phyloP scores from a whole-genome alignment of 2,329 filamentous ascomycete genomes.

The Capronia coronata region DNA sequence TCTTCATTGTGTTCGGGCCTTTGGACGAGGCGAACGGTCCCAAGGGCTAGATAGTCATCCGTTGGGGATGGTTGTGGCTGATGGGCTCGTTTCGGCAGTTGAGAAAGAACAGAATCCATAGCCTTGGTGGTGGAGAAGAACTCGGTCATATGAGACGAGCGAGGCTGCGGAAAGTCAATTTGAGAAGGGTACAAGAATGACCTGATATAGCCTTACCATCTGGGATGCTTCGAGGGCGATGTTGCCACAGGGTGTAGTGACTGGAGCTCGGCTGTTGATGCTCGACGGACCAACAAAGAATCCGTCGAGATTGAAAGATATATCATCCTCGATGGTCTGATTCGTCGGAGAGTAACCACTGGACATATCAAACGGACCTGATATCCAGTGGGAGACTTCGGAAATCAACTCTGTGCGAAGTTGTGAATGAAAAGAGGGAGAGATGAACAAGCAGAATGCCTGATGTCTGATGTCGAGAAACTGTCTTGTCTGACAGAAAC shows the following conservation, averaged over 20 bases:
- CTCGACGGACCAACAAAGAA: constrained; percentile 19
- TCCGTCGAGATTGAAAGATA: constrained; percentile 5
- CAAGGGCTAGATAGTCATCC: constrained; percentile 25
- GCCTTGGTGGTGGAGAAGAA: not conserved
- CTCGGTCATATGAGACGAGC: not conserved
- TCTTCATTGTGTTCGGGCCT: not conserved
- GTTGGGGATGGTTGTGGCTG: not conserved
- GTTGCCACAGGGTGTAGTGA: not conserved
- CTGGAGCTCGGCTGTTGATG: constrained; percentile 5
- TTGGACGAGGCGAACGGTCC: constrained; percentile 22
- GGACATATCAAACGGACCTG: not conserved
- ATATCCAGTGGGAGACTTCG: no score
- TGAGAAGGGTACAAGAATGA: not conserved
- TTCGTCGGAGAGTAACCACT: not conserved
- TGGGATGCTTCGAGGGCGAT: not conserved
- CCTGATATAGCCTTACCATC: not conserved
- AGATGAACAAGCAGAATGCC: not conserved
- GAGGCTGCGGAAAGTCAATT: not conserved
- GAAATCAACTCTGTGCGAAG: no score
- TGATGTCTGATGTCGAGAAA: not conserved
- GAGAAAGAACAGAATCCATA: not conserved
- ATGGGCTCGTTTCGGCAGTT: not conserved
- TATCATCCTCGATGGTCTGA: constrained; percentile 4
- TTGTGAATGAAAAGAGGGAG: no score
- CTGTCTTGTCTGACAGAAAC: no score